These are phyloP conservation scores for Blumeria hordei DNA, from an alignment of 2,329 filamentous ascomycete species.

Conservation along the genomic window DNA sequence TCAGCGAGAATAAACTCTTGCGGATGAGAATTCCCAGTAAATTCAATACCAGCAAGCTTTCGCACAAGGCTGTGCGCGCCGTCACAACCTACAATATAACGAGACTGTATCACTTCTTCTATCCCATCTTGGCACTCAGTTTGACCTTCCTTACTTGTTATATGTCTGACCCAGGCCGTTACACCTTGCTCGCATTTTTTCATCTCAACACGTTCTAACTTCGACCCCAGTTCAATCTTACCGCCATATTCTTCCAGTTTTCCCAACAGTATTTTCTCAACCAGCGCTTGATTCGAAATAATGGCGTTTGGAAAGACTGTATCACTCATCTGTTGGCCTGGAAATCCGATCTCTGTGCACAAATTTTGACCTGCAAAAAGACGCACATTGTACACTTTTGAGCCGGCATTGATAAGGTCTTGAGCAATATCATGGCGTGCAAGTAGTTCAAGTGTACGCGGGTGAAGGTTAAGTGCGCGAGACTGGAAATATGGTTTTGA, in stretches of 20 bases:
- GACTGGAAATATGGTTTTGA: conserved; percentile 20
- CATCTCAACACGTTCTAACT: conserved; percentile 13
- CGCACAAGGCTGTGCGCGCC: conserved; percentile 26
- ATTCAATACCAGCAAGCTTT: conserved; percentile 17
- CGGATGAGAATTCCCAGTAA: conserved; percentile 19
- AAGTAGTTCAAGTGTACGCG: conserved; percentile 58
- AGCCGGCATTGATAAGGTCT: conserved; percentile 16
- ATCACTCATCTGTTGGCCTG: conserved; percentile 9
- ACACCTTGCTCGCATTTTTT: conserved; percentile 8
- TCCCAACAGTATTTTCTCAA: conserved; percentile 15
- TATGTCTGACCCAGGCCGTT: not conserved
- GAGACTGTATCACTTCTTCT: conserved; percentile 14
- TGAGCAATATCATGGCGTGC: conserved; percentile 20
- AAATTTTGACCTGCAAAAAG: conserved; percentile 8
- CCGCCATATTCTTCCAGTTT: conserved; percentile 12
- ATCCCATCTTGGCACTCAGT: conserved; percentile 2
- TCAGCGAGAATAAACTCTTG: conserved; percentile 23
- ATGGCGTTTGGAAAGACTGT: conserved; percentile 15
- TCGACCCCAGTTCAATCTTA: conserved; percentile 13
- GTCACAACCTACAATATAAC: conserved; percentile 27
- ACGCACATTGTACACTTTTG: conserved; percentile 17
- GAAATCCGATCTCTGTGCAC: conserved; percentile 13
- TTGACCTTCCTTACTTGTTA: not conserved
- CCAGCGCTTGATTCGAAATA: conserved; percentile 16
- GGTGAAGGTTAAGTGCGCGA: conserved; percentile 78